Base-by-base conservation (phyloP, 2,329 filamentous ascomycete species). In the Aphanoascus verrucosus region DNA sequence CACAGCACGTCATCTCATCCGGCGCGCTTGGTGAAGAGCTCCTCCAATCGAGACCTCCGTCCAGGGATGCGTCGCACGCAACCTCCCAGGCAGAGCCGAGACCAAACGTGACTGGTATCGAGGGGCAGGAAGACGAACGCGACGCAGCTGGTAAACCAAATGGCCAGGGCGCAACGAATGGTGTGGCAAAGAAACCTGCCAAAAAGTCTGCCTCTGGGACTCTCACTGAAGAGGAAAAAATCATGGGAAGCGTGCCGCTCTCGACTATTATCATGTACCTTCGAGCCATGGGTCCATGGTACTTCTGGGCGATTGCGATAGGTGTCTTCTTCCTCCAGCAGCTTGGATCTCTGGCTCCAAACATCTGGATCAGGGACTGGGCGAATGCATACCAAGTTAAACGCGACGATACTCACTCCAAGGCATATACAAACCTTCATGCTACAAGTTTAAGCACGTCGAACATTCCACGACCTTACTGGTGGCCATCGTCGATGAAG, bases 311-410 rank as follows among this genome's bases (percentile, higher is more conserved):
- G 46, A 72, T 86, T 35, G 86, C 90, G 17, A 71, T 83, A 12
- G 60, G 83, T 3, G 83, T 90, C 37, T 97, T 98, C 64, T 77
- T 78, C 28, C 72, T 85, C 43, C 90, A 96, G 65, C 93, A 98
- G 66, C 67, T 95, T 34, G 85, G 86, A 3, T 86, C 86, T 20
- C 85, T 97, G 1, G 88, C 85, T 0, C 94, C 89, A 35, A 96
- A 93, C 63, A 72, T 96, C 49, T 98, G 93, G 93, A 94, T 98
- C 62, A 81, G 88, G 61, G 77, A 91, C 66, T 98, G 93, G 93
- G 86, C 91, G 14, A 94, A 96, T 66, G 85, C 93, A 56, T 97
- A 97, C 65, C 78, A 77, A 54, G 71, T 64, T 3, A 15, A 15
- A n/a, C 35, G 5, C 11, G 42, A 49, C 37, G 44, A 35, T 11